These are phyloP conservation scores for Metschnikowia matae DNA, from an alignment of 805 yeast species.

Conservation along the genomic window DNA sequence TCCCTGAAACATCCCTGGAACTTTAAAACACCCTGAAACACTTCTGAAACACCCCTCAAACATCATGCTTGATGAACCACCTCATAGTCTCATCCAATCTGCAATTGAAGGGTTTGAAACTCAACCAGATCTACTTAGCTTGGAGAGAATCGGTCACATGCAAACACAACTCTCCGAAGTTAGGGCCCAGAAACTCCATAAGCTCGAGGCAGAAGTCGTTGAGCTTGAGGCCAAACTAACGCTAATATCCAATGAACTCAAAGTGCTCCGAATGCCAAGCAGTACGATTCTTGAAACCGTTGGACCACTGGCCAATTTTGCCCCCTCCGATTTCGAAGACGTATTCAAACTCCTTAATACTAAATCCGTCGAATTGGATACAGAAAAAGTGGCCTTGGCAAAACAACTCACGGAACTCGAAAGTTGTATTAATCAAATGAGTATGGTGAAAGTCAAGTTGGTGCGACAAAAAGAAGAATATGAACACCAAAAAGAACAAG, in stretches of 20 bases:
- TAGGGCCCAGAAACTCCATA: conserved; percentile 24
- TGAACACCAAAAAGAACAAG: conserved; percentile 25
- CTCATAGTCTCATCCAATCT: conserved; percentile 35
- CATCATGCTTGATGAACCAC: conserved; percentile 29
- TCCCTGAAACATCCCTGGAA: too few species aligned
- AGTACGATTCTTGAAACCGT: conserved; percentile 20
- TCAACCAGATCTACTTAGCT: conserved; percentile 45
- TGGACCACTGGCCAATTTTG: conserved; percentile 5
- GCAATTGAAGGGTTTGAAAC: conserved; percentile 49
- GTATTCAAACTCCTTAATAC: conserved; percentile 25
- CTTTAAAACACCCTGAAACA: too few species aligned
- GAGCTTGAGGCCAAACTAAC: conserved; percentile 13
- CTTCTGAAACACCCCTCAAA: too few species aligned
- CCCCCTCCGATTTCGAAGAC: conserved; percentile 14
- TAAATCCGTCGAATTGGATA: conserved; percentile 37
- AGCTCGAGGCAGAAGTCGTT: conserved; percentile 7
- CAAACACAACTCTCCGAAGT: conserved; percentile 25
- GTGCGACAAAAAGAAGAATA: conserved; percentile 36
- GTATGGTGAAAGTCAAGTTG: conserved; percentile 33
- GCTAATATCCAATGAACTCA: conserved; percentile 16
- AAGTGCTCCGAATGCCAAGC: conserved; percentile 20
- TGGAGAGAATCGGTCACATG: conserved; percentile 42
- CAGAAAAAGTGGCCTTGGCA: conserved; percentile 47
- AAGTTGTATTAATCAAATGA: conserved; percentile 34
- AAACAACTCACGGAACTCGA: conserved; percentile 50